Evolutionary conservation across 2,329 filamentous ascomycete genomes (phyloP).

Genomic region (Aphanoascus verrucosus): DNA sequence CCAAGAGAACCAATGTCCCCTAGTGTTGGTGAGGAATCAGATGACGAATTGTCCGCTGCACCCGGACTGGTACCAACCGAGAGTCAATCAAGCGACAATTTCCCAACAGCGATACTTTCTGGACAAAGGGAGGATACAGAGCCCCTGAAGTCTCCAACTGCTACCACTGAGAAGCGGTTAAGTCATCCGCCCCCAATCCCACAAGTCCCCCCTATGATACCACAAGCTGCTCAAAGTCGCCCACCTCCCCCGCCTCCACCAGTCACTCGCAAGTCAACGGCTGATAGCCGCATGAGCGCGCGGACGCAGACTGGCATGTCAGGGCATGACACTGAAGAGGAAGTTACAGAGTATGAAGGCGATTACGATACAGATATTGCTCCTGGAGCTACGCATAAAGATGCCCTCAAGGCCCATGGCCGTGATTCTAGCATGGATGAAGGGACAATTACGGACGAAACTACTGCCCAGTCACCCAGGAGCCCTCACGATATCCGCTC

Average conservation of each 20-base stretch:
- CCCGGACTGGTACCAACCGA: constrained; percentile 7
- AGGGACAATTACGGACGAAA: constrained; percentile 46
- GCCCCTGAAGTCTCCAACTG: constrained; percentile 22
- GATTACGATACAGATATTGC: constrained; percentile 98
- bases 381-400: constrained; percentile 85
- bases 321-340: constrained; percentile 58
- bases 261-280: constrained; percentile 49
- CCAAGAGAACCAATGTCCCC: constrained; percentile 50
- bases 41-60: constrained; percentile 62
- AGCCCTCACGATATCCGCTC: constrained; percentile 31
- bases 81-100: constrained; percentile 7
- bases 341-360: constrained; percentile 88
- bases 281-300: constrained; percentile 39
- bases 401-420: constrained; percentile 73
- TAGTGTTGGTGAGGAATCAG: constrained; percentile 72
- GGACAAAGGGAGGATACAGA: not conserved
- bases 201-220: constrained; percentile 30
- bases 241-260: constrained; percentile 53
- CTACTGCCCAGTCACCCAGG: constrained; percentile 39
- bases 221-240: constrained; percentile 43
- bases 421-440: constrained; percentile 68
- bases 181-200: constrained; percentile 36
- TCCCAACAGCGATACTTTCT: not conserved
- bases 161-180: constrained; percentile 31
- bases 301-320: constrained; percentile 38